phyloP scores from a whole-genome alignment of 2,329 filamentous ascomycete genomes.

The Ceratocystis lukuohia region DNA sequence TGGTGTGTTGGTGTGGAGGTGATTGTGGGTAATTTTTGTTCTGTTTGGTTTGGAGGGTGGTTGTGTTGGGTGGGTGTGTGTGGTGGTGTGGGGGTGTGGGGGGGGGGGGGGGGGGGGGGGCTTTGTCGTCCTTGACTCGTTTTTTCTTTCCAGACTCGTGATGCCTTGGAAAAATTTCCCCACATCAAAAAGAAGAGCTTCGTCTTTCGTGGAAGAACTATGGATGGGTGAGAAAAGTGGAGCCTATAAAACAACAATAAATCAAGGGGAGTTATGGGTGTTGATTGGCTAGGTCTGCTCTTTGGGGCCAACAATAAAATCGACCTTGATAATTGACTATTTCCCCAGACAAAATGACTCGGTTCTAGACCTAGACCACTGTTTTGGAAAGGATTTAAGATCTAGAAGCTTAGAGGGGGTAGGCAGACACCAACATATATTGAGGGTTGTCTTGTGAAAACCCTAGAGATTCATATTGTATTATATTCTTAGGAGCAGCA shows the following conservation, averaged over 20 bases:
- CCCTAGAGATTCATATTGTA: too few relatives aligned
- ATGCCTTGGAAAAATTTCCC: background rate
- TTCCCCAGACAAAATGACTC: background rate
- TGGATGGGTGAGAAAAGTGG: background rate
- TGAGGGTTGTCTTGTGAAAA: too few relatives aligned
- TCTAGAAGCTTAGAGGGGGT: background rate
- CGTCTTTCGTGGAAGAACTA: background rate
- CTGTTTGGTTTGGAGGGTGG: too few relatives aligned
- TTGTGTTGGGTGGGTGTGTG: too few relatives aligned
- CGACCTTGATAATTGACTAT: background rate
- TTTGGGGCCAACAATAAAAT: background rate
- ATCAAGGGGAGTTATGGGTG: background rate
- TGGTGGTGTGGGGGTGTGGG: too few relatives aligned
- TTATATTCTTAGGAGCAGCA: background rate
- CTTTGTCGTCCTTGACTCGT: background rate
- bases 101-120: background rate
- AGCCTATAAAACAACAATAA: background rate
- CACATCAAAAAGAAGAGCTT: constrained; percentile 8
- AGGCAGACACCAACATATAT: too few relatives aligned
- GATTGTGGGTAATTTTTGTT: too few relatives aligned
- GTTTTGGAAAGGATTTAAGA: background rate
- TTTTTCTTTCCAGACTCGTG: background rate
- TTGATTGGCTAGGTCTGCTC: constrained; percentile 4
- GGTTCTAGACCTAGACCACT: background rate
- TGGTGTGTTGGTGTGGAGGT: too few relatives aligned